phyloP scores from a whole-genome alignment of 768 basidiomycete genomes.

The Leccinum sublutescens region DNA sequence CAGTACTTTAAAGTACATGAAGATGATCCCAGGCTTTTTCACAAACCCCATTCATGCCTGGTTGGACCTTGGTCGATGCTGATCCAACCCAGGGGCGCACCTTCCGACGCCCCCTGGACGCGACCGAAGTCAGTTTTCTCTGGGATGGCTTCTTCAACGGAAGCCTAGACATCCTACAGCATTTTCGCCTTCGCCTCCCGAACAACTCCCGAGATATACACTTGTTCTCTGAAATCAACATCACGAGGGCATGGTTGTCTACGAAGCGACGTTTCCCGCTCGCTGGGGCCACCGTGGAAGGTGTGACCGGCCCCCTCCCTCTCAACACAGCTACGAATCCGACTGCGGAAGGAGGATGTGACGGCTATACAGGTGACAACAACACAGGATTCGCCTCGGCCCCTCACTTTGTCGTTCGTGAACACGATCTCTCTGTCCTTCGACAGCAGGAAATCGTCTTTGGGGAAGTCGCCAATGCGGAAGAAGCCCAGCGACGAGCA shows the following conservation, averaged over 20 bases:
- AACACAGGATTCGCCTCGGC: slow-evolving; percentile 4
- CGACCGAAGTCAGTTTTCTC: slow-evolving; percentile 41
- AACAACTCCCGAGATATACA: slow-evolving; percentile 25
- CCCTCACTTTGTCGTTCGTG: slow-evolving; percentile 42
- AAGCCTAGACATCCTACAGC: slow-evolving; percentile 44
- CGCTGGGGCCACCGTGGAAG: slow-evolving; percentile 41
- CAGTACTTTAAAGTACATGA: background rate
- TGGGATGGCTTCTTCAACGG: slow-evolving; percentile 42
- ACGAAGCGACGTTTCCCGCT: slow-evolving; percentile 52
- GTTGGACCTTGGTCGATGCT: no score
- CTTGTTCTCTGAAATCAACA: slow-evolving; percentile 33
- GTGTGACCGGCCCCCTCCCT: background rate
- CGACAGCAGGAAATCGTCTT: slow-evolving; percentile 41
- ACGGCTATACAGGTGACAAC: background rate
- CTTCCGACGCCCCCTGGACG: slow-evolving; percentile 40
- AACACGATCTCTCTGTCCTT: slow-evolving; percentile 32
- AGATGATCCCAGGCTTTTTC: no score
- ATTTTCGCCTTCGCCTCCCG: slow-evolving; percentile 26
- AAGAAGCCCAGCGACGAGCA: slow-evolving; percentile 35
- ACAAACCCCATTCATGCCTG: no score
- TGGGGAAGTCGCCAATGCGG: slow-evolving; percentile 30
- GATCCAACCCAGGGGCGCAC: background rate
- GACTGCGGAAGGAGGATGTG: background rate
- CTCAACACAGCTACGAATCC: background rate
- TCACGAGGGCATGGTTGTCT: slow-evolving; percentile 43